These are phyloP conservation scores for Hypomontagnella submonticulosa DNA, from an alignment of 495 filamentous ascomycete species.

Conservation along the genomic window DNA sequence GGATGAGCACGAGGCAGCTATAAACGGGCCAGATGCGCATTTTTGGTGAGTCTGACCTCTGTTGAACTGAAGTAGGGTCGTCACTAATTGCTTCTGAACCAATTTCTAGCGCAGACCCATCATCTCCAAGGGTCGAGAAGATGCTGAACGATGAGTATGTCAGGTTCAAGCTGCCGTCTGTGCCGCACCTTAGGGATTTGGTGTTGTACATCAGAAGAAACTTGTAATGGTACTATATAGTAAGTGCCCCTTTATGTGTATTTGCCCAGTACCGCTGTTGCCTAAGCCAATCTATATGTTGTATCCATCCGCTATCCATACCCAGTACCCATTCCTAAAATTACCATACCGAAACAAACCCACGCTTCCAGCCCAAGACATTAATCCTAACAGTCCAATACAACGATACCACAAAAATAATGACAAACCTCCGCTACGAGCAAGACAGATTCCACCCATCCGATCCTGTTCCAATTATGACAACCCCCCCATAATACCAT, in stretches of 20 bases:
- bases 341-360: too few species aligned
- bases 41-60: slow-evolving; percentile 1
- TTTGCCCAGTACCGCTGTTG: slow-evolving; percentile 7
- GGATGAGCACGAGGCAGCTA: neutral
- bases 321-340: too few species aligned
- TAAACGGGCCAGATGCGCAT: neutral
- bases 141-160: slow-evolving; percentile 28
- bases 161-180: neutral
- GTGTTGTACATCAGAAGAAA: slow-evolving; percentile 25
- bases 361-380: too few species aligned
- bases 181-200: neutral
- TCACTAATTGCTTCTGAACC: neutral
- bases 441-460: too few species aligned
- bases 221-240: neutral
- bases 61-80: neutral
- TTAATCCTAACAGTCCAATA: too few species aligned
- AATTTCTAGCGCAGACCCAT: slow-evolving; percentile 2
- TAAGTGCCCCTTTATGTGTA: slow-evolving; percentile 1
- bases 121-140: slow-evolving; percentile 7
- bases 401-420: too few species aligned
- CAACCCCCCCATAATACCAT: too few species aligned
- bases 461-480: too few species aligned
- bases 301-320: too few species aligned
- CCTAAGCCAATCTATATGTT: slow-evolving; percentile 3
- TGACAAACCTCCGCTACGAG: too few species aligned